Evolutionary conservation across 805 yeast species (phyloP), one percentile per base, ranked within the genome.

Genomic region (Kockiozyma suomiensis): DNA sequence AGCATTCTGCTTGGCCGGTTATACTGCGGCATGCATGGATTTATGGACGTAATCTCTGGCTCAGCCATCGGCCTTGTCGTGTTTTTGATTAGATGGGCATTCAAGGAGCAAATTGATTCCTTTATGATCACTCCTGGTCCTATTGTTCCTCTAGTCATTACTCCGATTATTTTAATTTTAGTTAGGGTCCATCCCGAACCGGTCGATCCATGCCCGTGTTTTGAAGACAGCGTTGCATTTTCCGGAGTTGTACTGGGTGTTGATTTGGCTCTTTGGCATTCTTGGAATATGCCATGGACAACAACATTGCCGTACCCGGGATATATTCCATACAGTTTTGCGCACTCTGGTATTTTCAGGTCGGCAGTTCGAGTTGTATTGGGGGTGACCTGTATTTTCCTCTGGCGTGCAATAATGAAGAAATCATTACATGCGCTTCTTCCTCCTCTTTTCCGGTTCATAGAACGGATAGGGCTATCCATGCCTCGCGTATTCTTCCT

Each of bases 1-100:
- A 83, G 91, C 6, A 76, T 94, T 61, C 81, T 88, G 1, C 71
- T 84, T 61, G 99, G 99, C 17, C 79, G 99, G 57, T 70, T 93
- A 8, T 93, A 94, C 75, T 91, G 97, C 72, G 99, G 99, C 2
- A 93, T 93, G 99, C 99, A 94, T 75, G 98, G 99, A 1, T 81
- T 88, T 61, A 74, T 88, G 23, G 99, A 94, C 71, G 78, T 94
- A 2, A 52, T 75, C 0, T 70, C 82, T 19, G 99, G 99, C 4
- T 74, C 82, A 0, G 0, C 81, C 0, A 75, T 90, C 17, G 99
- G 99, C 0, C 50, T 75, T 0, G 40, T 74, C 0, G 77, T 87
- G 37, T 82, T 82, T 62, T 47, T 78, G n/a, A 69, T 80, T 23
- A 76, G 96, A 53, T 65, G 70, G 46, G 61, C 67, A 4, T 70